Percentiles rank a stretch among this genome's conserved stretches.
These are phyloP conservation scores for Trichoderma endophyticum DNA, from an alignment of 2,329 filamentous ascomycete species.

Conservation along the genomic window DNA sequence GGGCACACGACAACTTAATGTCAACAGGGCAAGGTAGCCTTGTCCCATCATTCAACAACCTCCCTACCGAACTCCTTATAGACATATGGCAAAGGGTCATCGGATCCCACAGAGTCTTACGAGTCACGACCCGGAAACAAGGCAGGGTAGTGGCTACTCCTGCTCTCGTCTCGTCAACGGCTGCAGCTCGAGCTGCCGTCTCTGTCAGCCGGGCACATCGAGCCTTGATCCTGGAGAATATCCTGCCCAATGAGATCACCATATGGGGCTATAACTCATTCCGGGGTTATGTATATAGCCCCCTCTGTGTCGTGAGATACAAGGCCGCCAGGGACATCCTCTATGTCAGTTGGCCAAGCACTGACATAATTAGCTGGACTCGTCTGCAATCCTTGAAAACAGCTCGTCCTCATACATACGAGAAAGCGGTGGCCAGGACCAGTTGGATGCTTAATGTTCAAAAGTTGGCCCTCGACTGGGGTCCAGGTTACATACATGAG, in stretches of 20 bases:
- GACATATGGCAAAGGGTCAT: background rate
- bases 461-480: background rate
- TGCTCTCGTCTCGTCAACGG: background rate
- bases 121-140: background rate
- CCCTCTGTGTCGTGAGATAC: background rate
- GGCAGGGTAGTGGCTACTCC: background rate
- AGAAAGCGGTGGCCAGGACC: background rate
- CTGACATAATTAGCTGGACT: too few relatives aligned
- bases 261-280: background rate
- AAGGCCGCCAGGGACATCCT: background rate
- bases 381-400: too few relatives aligned
- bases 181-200: background rate
- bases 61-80: background rate
- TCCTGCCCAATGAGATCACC: background rate
- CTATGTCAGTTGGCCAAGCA: background rate
- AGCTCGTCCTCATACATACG: background rate
- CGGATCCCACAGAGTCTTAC: background rate
- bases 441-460: background rate
- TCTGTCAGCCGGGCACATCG: background rate
- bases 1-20: background rate
- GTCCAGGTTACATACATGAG: background rate
- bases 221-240: background rate
- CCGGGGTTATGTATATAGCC: too few relatives aligned
- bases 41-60: background rate
- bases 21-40: rapidly evolving